These are phyloP conservation scores for Cichorium intybus DNA, from an alignment of 140 eudicot genomes.

Conservation along the genomic window DNA sequence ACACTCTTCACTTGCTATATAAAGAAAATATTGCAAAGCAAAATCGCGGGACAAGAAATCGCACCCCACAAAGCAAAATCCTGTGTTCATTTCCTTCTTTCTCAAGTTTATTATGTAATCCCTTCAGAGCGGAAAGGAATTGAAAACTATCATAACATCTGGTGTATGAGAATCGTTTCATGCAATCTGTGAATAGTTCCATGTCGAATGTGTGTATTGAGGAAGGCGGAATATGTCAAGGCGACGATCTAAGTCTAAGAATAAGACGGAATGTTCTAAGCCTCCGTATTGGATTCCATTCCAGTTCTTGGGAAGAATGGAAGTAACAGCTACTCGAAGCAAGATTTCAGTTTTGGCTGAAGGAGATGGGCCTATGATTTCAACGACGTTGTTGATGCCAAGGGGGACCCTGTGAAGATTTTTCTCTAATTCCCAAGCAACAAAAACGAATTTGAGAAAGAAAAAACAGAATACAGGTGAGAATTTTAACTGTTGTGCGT, in stretches of 20 bases:
- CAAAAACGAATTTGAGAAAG: neutral
- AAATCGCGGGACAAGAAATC: too few relatives aligned
- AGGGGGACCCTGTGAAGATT: constrained; percentile 69
- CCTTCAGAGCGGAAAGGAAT: constrained; percentile 86
- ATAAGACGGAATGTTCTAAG: constrained; percentile 56
- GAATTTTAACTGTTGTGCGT: neutral
- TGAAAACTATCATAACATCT: constrained; percentile 81
- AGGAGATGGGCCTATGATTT: constrained; percentile 78
- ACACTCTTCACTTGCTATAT: too few relatives aligned
- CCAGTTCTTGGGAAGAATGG: constrained; percentile 70
- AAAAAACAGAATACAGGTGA: too few relatives aligned
- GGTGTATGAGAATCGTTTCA: constrained; percentile 65
- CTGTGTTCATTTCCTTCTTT: constrained; percentile 32
- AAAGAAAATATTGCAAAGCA: too few relatives aligned
- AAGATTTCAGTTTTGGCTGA: constrained; percentile 82
- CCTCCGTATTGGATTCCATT: constrained; percentile 77
- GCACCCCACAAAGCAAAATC: too few relatives aligned
- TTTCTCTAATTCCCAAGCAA: neutral
- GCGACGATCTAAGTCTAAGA: constrained; percentile 79
- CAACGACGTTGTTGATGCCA: constrained; percentile 65
- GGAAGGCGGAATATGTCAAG: constrained; percentile 65
- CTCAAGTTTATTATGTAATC: constrained; percentile 46
- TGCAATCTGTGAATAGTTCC: constrained; percentile 53
- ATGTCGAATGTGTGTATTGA: constrained; percentile 37
- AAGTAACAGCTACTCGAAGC: constrained; percentile 61